Conservation (phyloP, 2,329 filamentous ascomycete species). For the Arachnomyces sp. region DNA sequence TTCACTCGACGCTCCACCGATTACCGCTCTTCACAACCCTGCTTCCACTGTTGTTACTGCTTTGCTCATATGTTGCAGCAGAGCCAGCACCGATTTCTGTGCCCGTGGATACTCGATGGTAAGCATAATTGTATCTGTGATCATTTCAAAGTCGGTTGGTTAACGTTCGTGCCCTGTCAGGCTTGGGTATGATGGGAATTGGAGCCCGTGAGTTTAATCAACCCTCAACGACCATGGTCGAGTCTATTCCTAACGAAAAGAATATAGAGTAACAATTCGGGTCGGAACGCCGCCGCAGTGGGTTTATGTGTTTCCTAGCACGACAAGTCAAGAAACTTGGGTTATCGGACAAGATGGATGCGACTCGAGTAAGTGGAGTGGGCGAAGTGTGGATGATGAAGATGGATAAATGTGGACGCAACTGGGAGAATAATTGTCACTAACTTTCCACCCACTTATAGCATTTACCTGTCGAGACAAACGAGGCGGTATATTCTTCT, state of each 20-base stretch:
- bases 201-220: conserved; percentile 16
- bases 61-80: too few relatives aligned
- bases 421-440: too few relatives aligned
- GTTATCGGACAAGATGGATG: conserved; percentile 21
- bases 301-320: conserved; percentile 22
- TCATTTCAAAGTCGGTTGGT: too few relatives aligned
- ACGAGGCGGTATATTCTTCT: conserved; percentile 23
- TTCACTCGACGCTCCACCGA: too few relatives aligned
- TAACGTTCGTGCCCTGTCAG: conserved; percentile 2
- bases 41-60: too few relatives aligned
- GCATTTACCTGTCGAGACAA: conserved; percentile 17
- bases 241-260: background rate
- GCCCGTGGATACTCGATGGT: conserved; percentile 8
- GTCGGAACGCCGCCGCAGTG: conserved; percentile 24
- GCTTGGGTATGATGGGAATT: conserved; percentile 19
- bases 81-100: conserved; percentile 7
- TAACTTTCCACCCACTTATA: background rate
- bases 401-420: background rate
- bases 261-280: conserved; percentile 16
- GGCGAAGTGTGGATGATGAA: background rate
- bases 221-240: background rate
- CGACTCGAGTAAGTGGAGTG: conserved; percentile 16
- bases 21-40: too few relatives aligned
- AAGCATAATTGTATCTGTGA: background rate
- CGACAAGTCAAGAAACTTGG: conserved; percentile 23